These are phyloP conservation scores for Hapsidospora chrysogenum DNA, from an alignment of 495 filamentous ascomycete genomes.

Conservation along the genomic window DNA sequence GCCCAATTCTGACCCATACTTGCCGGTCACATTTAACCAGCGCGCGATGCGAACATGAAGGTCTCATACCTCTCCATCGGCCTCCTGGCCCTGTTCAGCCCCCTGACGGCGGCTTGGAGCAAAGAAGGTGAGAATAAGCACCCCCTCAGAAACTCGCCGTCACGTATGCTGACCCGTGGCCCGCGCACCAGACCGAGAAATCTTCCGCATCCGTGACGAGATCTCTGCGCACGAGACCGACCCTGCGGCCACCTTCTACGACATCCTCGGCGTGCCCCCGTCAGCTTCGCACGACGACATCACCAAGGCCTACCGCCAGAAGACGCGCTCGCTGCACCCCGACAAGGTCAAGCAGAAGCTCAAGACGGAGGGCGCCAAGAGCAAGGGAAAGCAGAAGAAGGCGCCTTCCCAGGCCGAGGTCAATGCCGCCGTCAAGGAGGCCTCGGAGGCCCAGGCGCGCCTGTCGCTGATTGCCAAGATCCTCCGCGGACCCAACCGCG, in stretches of 20 bases:
- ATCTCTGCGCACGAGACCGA: conserved; percentile 54
- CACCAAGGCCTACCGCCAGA: conserved; percentile 84
- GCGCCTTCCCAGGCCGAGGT: conserved; percentile 57
- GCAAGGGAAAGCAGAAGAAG: conserved; percentile 39
- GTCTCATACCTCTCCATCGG: conserved; percentile 31
- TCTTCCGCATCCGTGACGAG: conserved; percentile 87
- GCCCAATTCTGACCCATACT: no score
- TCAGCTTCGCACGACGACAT: conserved; percentile 74
- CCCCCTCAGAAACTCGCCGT: background rate
- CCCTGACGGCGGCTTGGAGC: conserved; percentile 55
- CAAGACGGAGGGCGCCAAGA: conserved; percentile 51
- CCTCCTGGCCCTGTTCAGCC: conserved; percentile 40
- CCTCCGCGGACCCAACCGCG: conserved; percentile 59
- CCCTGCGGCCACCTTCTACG: conserved; percentile 77
- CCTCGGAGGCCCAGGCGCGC: conserved; percentile 63
- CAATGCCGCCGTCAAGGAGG: conserved; percentile 53
- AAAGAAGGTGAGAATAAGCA: conserved; percentile 52
- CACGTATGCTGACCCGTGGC: no score
- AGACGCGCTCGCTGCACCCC: conserved; percentile 65
- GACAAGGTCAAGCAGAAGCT: conserved; percentile 87
- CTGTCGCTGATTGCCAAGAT: conserved; percentile 72
- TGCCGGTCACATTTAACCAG: no score
- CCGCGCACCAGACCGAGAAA: conserved; percentile 97
- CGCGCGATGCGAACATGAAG: conserved; percentile 28
- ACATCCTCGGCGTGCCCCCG: conserved; percentile 60